A percentile compares a stretch with the other conserved stretches of the same genome.
Conservation (phyloP, 1,139 yeast genomes). For the Zygoascus sp. region DNA sequence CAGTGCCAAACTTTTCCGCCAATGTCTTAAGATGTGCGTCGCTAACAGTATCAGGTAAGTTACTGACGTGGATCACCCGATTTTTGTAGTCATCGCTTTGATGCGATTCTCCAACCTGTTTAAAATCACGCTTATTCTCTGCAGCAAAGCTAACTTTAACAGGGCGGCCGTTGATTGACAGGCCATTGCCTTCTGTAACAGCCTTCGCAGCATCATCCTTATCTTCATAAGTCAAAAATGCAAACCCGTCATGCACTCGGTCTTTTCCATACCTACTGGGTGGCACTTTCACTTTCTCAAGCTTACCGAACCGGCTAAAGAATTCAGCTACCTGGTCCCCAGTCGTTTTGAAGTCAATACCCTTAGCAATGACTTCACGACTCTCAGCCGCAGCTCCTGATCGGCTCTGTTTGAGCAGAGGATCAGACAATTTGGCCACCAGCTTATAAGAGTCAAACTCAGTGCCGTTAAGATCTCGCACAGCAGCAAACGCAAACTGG, state of each 20-base stretch:
- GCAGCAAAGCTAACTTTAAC: constrained; percentile 23
- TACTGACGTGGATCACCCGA: constrained; percentile 25
- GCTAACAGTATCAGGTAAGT: constrained; percentile 28
- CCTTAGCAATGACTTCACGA: constrained; percentile 48
- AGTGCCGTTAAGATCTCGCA: constrained; percentile 32
- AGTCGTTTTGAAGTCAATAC: constrained; percentile 43
- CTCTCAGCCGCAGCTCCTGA: constrained; percentile 48
- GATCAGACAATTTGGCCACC: constrained; percentile 57
- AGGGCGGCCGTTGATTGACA: constrained; percentile 21
- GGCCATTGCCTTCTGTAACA: constrained; percentile 21
- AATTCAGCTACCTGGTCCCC: constrained; percentile 27
- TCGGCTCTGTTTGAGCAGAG: constrained; percentile 38
- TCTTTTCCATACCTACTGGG: constrained; percentile 22
- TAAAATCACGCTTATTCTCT: constrained; percentile 7
- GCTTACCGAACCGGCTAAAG: constrained; percentile 43
- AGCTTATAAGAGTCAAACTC: constrained; percentile 35
- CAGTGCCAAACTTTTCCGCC: constrained; percentile 43
- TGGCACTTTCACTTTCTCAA: constrained; percentile 39
- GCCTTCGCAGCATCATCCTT: constrained; percentile 29
- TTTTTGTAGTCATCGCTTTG: constrained; percentile 15
- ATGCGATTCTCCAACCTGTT: constrained; percentile 8
- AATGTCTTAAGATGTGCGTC: constrained; percentile 28
- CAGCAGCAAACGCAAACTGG: constrained; percentile 48
- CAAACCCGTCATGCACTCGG: constrained; percentile 35
- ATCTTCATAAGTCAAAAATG: constrained; percentile 30